Evolutionary conservation across 1,284 basidiomycete genomes (phyloP), one percentile per base, ranked within the genome.

Genomic region (Trichosporon asahii): DNA sequence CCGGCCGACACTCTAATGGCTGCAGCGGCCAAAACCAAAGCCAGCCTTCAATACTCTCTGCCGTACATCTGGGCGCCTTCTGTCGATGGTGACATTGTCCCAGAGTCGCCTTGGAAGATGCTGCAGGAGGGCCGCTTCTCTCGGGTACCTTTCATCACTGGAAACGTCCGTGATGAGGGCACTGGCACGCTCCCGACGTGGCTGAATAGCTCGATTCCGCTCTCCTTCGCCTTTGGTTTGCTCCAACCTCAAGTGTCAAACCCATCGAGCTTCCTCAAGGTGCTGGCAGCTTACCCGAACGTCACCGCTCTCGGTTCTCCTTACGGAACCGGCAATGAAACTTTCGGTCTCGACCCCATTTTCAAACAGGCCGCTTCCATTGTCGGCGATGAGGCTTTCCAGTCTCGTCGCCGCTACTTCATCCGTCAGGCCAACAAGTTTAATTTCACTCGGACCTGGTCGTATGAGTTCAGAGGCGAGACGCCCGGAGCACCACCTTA

Each of bases 121-220:
- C 63, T 84, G 15, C 70, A 70, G 8, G 55, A 75, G 57, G 81
- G 80, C 23, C 64, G 73, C 40, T 80, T 82, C 66, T 75, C 77
- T 0, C 76, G 77, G 33, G 77, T 80, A 12, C 83, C 84, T 0
- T 83, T 82, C 69, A 81, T 85, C 66, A 76, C 77, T 14, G 82
- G 84, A 18, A 80, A 80, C 71, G 72, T 70, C 70, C 73, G 76
- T 31, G 82, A 83, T 68, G 82, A 83, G 78, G 80, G 69, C 68
- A 78, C 66, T 3, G 68, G 67, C 21, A 27, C 76, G 49, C 55
- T 80, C 11, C 65, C 74, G 25, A 65, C 71, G n/a, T 37, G 66
- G 7, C 66, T 78, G 46, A 64, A 70, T 61, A 25, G 61, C 53
- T 66, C 78, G 15, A 21, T 78, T 9, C 44, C 74, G 3, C 49